Conservation (phyloP, 2,329 filamentous ascomycete species). For the Penicillium decumbens region DNA sequence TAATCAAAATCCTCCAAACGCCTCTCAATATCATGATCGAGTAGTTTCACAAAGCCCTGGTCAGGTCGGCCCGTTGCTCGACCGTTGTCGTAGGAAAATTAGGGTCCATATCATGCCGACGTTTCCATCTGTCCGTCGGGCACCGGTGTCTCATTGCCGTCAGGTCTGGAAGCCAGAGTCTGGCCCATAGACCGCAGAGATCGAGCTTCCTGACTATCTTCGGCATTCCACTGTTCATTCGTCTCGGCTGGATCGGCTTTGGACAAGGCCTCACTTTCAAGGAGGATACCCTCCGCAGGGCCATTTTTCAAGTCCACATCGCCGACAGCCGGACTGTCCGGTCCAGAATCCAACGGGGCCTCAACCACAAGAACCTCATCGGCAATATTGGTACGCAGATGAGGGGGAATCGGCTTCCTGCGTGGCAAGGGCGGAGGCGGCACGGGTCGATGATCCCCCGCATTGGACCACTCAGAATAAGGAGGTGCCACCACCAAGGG, state of each 20-base stretch:
- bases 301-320: conserved; percentile 15
- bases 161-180: not conserved
- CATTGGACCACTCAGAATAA: conserved; percentile 29
- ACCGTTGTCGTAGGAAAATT: not conserved
- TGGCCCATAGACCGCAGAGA: conserved; percentile 7
- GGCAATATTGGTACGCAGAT: conserved; percentile 33
- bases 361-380: conserved; percentile 61
- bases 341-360: conserved; percentile 59
- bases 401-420: conserved; percentile 35
- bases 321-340: conserved; percentile 33
- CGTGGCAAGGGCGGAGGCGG: conserved; percentile 50
- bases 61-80: not conserved
- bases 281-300: not conserved
- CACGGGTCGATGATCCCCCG: conserved; percentile 33
- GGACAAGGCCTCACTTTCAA: conserved; percentile 7
- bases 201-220: conserved; percentile 2
- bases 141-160: not conserved
- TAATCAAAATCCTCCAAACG: not conserved
- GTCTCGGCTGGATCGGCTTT: not conserved
- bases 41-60: conserved; percentile 2
- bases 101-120: conserved; percentile 3
- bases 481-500: conserved; percentile 48
- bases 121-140: conserved; percentile 3
- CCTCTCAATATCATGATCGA: not conserved
- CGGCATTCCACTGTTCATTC: conserved; percentile 1